Base-by-base conservation (phyloP, 805 yeast species). In the Spencermartinsiella europaea region DNA sequence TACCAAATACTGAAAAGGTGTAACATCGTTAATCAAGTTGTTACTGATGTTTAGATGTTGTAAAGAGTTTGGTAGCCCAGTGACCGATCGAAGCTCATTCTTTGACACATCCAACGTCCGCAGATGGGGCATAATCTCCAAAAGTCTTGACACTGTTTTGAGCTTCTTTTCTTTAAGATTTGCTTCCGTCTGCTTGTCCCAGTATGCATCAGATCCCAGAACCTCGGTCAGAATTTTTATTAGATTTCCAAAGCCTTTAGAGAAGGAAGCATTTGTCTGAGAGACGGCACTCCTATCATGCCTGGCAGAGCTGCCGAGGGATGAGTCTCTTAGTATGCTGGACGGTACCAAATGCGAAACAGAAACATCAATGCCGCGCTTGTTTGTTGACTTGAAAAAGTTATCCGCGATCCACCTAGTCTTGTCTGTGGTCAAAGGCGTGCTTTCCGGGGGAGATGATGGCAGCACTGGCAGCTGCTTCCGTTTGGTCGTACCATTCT, bases 191-290 rank as follows among this genome's bases (percentile, higher is more conserved):
- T 75, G 57, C 19, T 60, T 58, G 34, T 66, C 67, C 80, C 80
- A 76, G 34, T 64, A 60, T 12, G 67, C 59, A 5, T 63, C 59
- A 7, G 60, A 64, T 2, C 57, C 61, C 3, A 53, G 55, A n/a
- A 62, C 53, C 35, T 71, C 74, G 0, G 75, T 72, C 14, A 76
- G 64, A 3, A 72, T 61, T 1, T 73, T 64, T 5, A 75, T 73
- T 27, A 77, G 59, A 17, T 61, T 61, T 44, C 61, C 68, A 44
- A 66, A 68, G 1, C 72, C 68, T 46, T 70, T 66, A 2, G 76
- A 65, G 49, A 73, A 76, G 1, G 79, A 69, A 7, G 69, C 31
- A 25, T 25, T 25, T 7, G 31, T 25, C 31, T 12, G 31, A 7
- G 31, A 7, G 12, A 25, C 12, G 31, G 31, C 7, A 25, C 31